phyloP scores from a whole-genome alignment of 1,139 yeast genomes.

The Zygoascus sp. region DNA sequence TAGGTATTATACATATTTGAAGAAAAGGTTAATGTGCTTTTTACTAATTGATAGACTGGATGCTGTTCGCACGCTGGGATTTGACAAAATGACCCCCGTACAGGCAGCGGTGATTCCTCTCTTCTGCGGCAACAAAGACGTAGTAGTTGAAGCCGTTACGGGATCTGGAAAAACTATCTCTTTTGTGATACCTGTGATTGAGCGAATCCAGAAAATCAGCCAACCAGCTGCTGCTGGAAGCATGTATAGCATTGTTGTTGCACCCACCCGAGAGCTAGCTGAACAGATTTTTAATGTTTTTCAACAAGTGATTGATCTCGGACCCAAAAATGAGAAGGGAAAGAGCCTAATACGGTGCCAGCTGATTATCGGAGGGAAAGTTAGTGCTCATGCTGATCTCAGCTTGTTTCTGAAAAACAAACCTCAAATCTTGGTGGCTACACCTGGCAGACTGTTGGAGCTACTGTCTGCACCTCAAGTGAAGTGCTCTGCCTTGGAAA shows the following conservation, averaged over 20 bases:
- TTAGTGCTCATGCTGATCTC: slow-evolving; percentile 66
- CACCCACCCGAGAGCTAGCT: slow-evolving; percentile 93
- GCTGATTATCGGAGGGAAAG: slow-evolving; percentile 73
- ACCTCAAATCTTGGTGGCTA: slow-evolving; percentile 80
- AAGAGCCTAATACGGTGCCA: slow-evolving; percentile 52
- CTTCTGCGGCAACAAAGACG: slow-evolving; percentile 85
- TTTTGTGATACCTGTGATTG: slow-evolving; percentile 76
- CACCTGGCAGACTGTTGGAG: slow-evolving; percentile 87
- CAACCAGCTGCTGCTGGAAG: slow-evolving; percentile 43
- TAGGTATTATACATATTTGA: slow-evolving; percentile 16
- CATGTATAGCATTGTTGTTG: slow-evolving; percentile 64
- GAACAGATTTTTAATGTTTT: slow-evolving; percentile 73
- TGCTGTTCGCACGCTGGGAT: slow-evolving; percentile 72
- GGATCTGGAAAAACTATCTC: slow-evolving; percentile 96
- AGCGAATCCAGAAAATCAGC: slow-evolving; percentile 45
- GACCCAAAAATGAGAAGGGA: slow-evolving; percentile 18
- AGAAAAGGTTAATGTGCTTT: neutral
- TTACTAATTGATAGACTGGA: slow-evolving; percentile 34
- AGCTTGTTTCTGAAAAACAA: slow-evolving; percentile 48
- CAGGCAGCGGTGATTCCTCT: slow-evolving; percentile 94
- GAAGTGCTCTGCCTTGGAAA: slow-evolving; percentile 53
- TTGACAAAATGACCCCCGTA: slow-evolving; percentile 87
- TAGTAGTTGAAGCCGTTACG: slow-evolving; percentile 90
- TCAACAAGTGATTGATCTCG: slow-evolving; percentile 50
- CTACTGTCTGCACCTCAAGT: slow-evolving; percentile 47